Conservation (phyloP, 2,329 filamentous ascomycete species). For the Aspergillus ibericus region DNA sequence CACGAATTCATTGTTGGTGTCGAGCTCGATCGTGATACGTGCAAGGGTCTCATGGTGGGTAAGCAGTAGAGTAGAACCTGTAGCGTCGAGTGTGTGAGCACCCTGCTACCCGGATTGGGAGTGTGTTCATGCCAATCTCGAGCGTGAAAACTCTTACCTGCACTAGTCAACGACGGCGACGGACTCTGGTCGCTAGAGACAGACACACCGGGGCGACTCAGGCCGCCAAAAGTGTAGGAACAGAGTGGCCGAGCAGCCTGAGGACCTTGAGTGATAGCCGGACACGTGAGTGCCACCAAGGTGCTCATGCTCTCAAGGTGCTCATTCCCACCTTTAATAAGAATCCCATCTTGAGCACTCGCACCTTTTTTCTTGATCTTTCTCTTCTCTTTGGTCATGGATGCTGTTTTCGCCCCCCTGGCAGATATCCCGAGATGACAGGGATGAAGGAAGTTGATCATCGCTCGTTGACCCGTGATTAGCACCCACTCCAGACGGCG, state of each 20-base stretch:
- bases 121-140: background rate
- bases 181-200: background rate
- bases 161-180: background rate
- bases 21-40: background rate
- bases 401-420: background rate
- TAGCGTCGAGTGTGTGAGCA: background rate
- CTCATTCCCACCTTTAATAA: conserved; percentile 6
- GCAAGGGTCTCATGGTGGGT: background rate
- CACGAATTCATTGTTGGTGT: background rate
- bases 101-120: background rate
- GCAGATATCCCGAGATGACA: background rate
- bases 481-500: background rate
- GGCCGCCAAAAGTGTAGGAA: background rate
- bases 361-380: background rate
- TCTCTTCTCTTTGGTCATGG: background rate
- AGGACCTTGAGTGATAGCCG: conserved; percentile 5
- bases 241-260: background rate
- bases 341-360: background rate
- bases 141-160: background rate
- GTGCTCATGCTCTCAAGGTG: conserved; percentile 12
- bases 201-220: background rate
- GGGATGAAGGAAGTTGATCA: background rate
- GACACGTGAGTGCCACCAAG: conserved; percentile 11
- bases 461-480: background rate
- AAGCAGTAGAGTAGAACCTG: background rate